Base-by-base conservation (phyloP, 169 alveolate genomes). In the Babesia bigemina region DNA sequence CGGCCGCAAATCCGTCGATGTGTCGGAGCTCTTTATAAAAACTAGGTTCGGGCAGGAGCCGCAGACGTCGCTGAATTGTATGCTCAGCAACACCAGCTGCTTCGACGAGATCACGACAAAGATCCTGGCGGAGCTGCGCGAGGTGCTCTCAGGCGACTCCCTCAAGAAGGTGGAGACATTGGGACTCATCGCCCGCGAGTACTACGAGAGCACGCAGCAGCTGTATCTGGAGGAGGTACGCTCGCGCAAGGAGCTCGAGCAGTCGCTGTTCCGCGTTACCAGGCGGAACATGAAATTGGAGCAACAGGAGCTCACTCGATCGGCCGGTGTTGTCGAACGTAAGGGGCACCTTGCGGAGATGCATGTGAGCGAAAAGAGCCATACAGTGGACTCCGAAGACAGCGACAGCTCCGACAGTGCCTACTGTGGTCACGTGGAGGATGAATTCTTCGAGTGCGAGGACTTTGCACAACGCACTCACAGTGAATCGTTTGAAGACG, bases 231-330 rank as follows among this genome's bases (percentile, higher is more conserved):
- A 81, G 88, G 87, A 60, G 84, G 48, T 33, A 73, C 16, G 94
- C 81, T 17, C 78, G 42, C 86, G 86, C 59, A 85, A 91, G 70
- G 85, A 82, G 48, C 85, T 91, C 48, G 94, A 91, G 58, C 81
- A 86, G 87, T 86, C 93, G 14, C 74, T 75, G 39, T 73, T 74
- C 66, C 67, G 63, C 24, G 77, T 79, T 22, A 69, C 63, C 7
- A 47, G 79, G 19, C 77, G 55, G n/a, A 50, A 83, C 53, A 61
- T 66, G 73, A 61, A 59, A n/a, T 33, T 48, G 29, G 75, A 61
- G 63, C 36, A 70, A 11, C 59, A 65, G 69, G 75, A 67, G 24
- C 67, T 19, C 22, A 16, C 2, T 0, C 28, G 55, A 55, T 8
- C 71, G 16, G 7, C 58, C 4, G 9, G 9, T 4, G 63, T 22